Conservation (phyloP, 1,284 basidiomycete species). For the Cryptococcus sp. region DNA sequence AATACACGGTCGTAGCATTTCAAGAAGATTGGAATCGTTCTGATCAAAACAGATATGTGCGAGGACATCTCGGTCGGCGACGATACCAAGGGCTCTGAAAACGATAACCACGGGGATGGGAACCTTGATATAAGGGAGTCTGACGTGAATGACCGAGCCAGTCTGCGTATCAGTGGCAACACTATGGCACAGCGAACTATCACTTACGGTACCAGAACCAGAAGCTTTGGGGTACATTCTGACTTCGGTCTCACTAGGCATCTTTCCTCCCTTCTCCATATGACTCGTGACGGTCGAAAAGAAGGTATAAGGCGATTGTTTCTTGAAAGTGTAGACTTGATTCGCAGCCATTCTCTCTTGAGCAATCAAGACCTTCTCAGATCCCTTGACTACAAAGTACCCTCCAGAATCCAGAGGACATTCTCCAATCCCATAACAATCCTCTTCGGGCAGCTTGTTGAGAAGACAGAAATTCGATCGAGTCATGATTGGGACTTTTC, state of each 20-base stretch:
- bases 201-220: conserved; percentile 17
- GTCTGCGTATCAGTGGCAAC: conserved; percentile 53
- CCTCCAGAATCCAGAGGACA: conserved; percentile 96
- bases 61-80: conserved; percentile 95
- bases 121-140: conserved; percentile 95
- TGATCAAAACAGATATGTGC: conserved; percentile 99
- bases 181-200: background rate
- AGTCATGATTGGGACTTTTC: conserved; percentile 98
- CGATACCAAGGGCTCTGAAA: conserved; percentile 95
- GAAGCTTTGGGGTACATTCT: conserved; percentile 85
- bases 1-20: conserved; percentile 98
- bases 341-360: conserved; percentile 99
- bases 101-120: conserved; percentile 99
- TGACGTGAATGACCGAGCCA: conserved; percentile 93
- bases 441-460: conserved; percentile 69
- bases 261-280: conserved; percentile 97
- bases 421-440: conserved; percentile 87
- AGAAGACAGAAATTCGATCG: conserved; percentile 94
- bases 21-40: conserved; percentile 91
- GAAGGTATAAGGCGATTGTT: conserved; percentile 86
- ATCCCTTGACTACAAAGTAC: conserved; percentile 99
- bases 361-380: conserved; percentile 98
- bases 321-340: conserved; percentile 98
- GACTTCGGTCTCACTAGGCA: conserved; percentile 95
- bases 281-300: conserved; percentile 96